These are phyloP conservation scores for Athelia psychrophila DNA, from an alignment of 1,284 basidiomycete genomes.

Conservation along the genomic window DNA sequence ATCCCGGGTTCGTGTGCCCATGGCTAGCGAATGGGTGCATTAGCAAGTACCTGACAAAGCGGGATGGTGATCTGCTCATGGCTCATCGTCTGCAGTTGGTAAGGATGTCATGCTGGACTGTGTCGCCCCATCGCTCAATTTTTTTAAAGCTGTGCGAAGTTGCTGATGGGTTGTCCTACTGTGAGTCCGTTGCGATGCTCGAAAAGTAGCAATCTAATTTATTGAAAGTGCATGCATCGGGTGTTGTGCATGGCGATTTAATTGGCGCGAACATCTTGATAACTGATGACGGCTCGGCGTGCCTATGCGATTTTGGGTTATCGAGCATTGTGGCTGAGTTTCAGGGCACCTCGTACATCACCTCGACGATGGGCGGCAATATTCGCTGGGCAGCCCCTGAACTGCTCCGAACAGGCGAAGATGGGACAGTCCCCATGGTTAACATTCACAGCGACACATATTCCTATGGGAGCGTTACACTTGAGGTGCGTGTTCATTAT, in stretches of 20 bases:
- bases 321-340: constrained; percentile 31
- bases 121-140: not conserved
- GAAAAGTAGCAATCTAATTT: not conserved
- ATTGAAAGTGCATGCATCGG: constrained; percentile 15
- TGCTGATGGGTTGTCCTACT: not conserved
- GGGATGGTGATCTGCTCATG: constrained; percentile 8
- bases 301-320: constrained; percentile 34
- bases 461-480: constrained; percentile 23
- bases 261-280: constrained; percentile 31
- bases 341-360: constrained; percentile 23
- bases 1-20: constrained; percentile 23
- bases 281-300: constrained; percentile 19
- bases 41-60: constrained; percentile 13
- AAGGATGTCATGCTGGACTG: not conserved
- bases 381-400: constrained; percentile 29
- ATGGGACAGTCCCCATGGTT: constrained; percentile 7
- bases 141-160: not conserved
- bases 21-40: constrained; percentile 24
- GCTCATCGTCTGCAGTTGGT: constrained; percentile 17
- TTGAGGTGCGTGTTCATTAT: constrained; percentile 15
- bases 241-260: constrained; percentile 22
- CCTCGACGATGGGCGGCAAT: constrained; percentile 28
- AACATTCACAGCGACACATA: constrained; percentile 21
- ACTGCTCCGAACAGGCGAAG: constrained; percentile 15
- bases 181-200: not conserved